Evolutionary conservation across 169 alveolate genomes (phyloP).

Genomic region (Amoebophrya sp.): DNA sequence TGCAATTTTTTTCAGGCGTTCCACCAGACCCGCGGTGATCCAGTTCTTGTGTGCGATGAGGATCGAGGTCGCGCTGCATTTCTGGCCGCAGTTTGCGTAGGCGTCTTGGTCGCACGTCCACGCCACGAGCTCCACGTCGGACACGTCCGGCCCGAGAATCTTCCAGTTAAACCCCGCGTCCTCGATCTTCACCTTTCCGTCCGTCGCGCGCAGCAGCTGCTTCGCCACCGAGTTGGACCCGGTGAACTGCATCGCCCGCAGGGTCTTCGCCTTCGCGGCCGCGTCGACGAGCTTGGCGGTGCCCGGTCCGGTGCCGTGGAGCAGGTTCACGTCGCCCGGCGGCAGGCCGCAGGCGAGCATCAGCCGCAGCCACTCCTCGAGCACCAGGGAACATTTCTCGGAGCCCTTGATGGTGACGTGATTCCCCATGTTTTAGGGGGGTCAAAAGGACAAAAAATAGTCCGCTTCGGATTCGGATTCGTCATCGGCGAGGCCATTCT

Average conservation of each 20-base stretch:
- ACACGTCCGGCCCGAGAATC: slow-evolving; percentile 65
- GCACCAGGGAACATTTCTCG: slow-evolving; percentile 38
- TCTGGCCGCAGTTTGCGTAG: slow-evolving; percentile 49
- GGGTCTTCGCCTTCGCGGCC: slow-evolving; percentile 15
- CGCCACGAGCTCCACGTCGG: slow-evolving; percentile 53
- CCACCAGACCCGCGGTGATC: slow-evolving; percentile 50
- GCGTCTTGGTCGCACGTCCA: slow-evolving; percentile 75
- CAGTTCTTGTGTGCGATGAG: slow-evolving; percentile 58
- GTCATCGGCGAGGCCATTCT: no score
- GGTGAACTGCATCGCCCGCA: slow-evolving; percentile 56
- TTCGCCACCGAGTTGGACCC: slow-evolving; percentile 52
- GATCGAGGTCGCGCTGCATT: slow-evolving; percentile 69
- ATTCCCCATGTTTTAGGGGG: no score
- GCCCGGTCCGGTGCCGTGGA: slow-evolving; percentile 43
- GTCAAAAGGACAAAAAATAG: no score
- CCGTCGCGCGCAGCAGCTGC: slow-evolving; percentile 30
- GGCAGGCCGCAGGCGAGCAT: slow-evolving; percentile 63
- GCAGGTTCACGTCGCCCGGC: slow-evolving; percentile 45
- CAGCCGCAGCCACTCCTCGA: slow-evolving; percentile 50
- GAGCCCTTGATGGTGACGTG: slow-evolving; percentile 45
- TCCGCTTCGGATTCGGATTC: no score
- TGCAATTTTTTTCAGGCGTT: slow-evolving; percentile 42
- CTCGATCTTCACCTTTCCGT: slow-evolving; percentile 63
- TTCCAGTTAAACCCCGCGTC: slow-evolving; percentile 78
- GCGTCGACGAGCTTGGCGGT: slow-evolving; percentile 40